Evolutionary conservation across 441 rosid species (phyloP), one percentile per base, ranked within the genome.

Genomic region (Pelargonium australe): DNA sequence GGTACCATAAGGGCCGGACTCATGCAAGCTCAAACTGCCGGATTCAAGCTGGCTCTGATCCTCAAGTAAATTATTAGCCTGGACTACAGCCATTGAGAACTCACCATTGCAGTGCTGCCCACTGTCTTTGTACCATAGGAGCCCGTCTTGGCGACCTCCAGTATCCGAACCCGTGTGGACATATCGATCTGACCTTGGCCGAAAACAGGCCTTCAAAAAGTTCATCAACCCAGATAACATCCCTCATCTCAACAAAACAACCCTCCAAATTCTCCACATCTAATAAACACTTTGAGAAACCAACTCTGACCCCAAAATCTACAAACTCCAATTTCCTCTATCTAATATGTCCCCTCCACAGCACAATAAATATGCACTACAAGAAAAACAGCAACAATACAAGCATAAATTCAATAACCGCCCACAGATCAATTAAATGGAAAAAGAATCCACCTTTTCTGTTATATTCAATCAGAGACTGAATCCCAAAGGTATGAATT

Each of bases 11-110:
- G 94, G 98, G 43, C 91, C 96, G 7, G 85, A 86, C 63, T 84
- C 87, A 4, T 76, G 81, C 37, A 77, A 64, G 75, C 90, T 84
- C 82, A 94, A 83, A 70, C 81, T 75, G 69, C 95, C 97, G 3
- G 97, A 94, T 84, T 91, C 99, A 53, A 94, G 67, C 87, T 94
- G 99, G 80, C 97, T 88, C 77, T 94, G 99, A 80, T 94, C 99
- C 88, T 94, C 99, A 2, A 91, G 96, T 70, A 94, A 85, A 82
- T 80, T 89, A 71, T 91, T 94, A 76, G 97, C 99, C 83, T 94
- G 99, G 51, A 94, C 92, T 23, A 94, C 99, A 4, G 99, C 97
- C 99, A 94, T 94, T 0, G 99, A 94, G 80, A 91, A 94, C 68
- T 94, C 97, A 73, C 99, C 99, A 78, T 25, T 82, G 10, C 81